Conservation (phyloP, 2,329 filamentous ascomycete genomes). For the Claviceps monticola region DNA sequence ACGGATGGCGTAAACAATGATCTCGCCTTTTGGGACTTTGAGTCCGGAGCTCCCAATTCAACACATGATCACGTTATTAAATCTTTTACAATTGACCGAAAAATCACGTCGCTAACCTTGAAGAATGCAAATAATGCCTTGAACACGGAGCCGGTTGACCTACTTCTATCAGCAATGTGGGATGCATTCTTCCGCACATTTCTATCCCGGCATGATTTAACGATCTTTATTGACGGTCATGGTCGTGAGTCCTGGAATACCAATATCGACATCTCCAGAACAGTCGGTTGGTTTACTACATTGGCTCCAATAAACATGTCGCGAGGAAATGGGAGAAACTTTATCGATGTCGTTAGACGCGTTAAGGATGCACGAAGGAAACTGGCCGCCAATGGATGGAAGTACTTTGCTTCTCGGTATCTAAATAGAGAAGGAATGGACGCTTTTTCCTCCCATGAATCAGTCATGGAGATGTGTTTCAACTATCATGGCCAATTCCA, state of each 20-base stretch:
- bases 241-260: constrained; percentile 18
- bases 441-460: neutral
- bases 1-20: neutral
- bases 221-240: constrained; percentile 12
- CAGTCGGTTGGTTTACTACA: constrained; percentile 26
- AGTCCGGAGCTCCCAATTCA: neutral
- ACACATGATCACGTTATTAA: constrained; percentile 2
- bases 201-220: constrained; percentile 13
- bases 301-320: constrained; percentile 14
- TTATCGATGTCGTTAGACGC: neutral
- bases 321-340: neutral
- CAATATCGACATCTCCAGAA: constrained; percentile 18
- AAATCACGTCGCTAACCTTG: constrained; percentile 4
- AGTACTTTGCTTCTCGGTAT: constrained; percentile 1
- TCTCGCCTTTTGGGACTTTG: constrained; percentile 2
- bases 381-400: constrained; percentile 2
- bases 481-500: constrained; percentile 9
- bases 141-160: constrained; percentile 16
- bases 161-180: constrained; percentile 17
- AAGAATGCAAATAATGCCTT: constrained; percentile 8
- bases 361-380: constrained; percentile 1
- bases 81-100: constrained; percentile 1
- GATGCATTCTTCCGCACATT: constrained; percentile 18
- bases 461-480: constrained; percentile 6
- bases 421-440: neutral